phyloP scores from a whole-genome alignment of 805 yeast species.

The Candida krabiensis region DNA sequence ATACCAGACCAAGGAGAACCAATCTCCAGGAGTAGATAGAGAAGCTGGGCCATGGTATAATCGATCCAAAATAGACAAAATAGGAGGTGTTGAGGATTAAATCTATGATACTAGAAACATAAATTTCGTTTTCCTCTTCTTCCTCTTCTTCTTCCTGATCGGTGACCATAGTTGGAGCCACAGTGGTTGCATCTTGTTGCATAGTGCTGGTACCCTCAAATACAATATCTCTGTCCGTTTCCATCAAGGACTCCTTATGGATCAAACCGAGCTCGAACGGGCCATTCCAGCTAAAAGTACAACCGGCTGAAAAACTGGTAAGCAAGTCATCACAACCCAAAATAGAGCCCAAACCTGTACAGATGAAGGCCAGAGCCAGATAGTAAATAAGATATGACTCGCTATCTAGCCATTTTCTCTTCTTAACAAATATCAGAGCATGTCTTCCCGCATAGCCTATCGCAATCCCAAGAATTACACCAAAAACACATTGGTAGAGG shows the following conservation, averaged over 20 bases:
- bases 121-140: conserved; percentile 52
- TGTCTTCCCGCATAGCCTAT: conserved; percentile 74
- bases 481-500: conserved; percentile 79
- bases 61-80: conserved; percentile 87
- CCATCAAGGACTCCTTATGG: neutral
- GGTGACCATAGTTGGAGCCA: neutral
- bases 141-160: conserved; percentile 34
- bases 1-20: conserved; percentile 68
- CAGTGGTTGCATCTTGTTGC: neutral
- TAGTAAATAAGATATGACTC: conserved; percentile 88
- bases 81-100: conserved; percentile 78
- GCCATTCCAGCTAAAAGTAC: conserved; percentile 94
- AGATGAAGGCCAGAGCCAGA: conserved; percentile 74
- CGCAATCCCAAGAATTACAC: conserved; percentile 68
- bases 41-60: conserved; percentile 80
- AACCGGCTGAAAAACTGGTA: conserved; percentile 90
- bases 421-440: conserved; percentile 73
- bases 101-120: conserved; percentile 84
- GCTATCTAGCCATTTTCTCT: conserved; percentile 69
- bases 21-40: conserved; percentile 82
- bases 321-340: conserved; percentile 86
- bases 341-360: conserved; percentile 88
- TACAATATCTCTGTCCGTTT: neutral
- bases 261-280: conserved; percentile 21
- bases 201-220: neutral